phyloP scores from a whole-genome alignment of 2,329 filamentous ascomycete species.

The Huntiella abstrusa region DNA sequence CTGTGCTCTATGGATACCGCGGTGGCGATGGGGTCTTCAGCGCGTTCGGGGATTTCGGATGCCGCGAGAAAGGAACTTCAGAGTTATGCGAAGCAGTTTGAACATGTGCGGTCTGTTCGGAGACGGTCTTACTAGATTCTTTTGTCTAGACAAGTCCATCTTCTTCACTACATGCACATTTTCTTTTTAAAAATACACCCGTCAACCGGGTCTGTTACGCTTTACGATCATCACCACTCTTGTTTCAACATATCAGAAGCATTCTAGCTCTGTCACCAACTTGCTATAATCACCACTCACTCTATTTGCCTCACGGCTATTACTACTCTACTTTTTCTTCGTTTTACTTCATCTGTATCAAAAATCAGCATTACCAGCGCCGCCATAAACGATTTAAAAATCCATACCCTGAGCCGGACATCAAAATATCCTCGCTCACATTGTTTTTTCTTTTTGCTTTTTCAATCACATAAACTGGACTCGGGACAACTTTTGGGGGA shows the following conservation, averaged over 20 bases:
- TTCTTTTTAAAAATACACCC: neutral
- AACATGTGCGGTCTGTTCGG: constrained; percentile 50
- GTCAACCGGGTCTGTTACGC: constrained; percentile 12
- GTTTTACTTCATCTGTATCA: constrained; percentile 5
- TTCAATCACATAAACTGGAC: neutral
- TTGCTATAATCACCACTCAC: constrained; percentile 3
- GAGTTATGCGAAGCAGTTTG: constrained; percentile 76
- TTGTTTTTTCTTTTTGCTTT: neutral
- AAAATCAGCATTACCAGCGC: constrained; percentile 11
- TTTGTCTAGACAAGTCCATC: constrained; percentile 12
- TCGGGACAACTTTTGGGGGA: neutral
- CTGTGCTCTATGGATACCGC: constrained; percentile 59
- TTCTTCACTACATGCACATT: neutral
- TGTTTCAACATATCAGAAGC: constrained; percentile 10
- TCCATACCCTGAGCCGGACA: too few relatives aligned
- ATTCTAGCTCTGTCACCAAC: neutral
- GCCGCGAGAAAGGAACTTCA: constrained; percentile 63
- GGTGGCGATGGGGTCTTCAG: constrained; percentile 29
- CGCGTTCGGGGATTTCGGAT: constrained; percentile 44
- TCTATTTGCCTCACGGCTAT: neutral
- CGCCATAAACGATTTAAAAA: too few relatives aligned
- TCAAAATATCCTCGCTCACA: too few relatives aligned
- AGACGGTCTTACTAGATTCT: constrained; percentile 33
- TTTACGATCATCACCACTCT: constrained; percentile 12
- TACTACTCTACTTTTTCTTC: neutral